Percentiles rank a stretch among this genome's conserved stretches.
phyloP scores from a whole-genome alignment of 495 filamentous ascomycete genomes.

The Penicillium turbatum region DNA sequence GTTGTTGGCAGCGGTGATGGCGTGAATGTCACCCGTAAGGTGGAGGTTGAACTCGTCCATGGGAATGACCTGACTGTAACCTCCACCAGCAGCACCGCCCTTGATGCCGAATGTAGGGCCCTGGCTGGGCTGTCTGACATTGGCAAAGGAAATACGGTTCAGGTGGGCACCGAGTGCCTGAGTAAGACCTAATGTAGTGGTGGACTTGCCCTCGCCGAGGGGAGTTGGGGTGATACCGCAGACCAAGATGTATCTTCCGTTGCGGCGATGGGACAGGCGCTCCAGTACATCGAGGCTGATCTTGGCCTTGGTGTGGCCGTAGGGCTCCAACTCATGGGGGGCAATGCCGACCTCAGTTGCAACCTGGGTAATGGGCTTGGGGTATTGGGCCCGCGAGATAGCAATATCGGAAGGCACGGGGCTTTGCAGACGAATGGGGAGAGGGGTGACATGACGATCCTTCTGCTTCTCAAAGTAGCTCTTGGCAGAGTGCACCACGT shows the following conservation, averaged over 20 bases:
- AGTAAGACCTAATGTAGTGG: conserved; percentile 92
- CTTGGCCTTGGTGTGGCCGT: conserved; percentile 93
- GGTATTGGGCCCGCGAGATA: conserved; percentile 81
- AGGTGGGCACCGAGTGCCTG: conserved; percentile 93
- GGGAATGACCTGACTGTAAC: conserved; percentile 97
- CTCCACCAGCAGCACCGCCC: conserved; percentile 92
- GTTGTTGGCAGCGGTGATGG: conserved; percentile 96
- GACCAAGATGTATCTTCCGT: conserved; percentile 88
- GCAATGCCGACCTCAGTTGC: conserved; percentile 86
- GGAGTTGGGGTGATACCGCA: conserved; percentile 96
- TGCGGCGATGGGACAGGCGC: conserved; percentile 76
- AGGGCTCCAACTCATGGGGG: conserved; percentile 82
- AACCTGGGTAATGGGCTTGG: conserved; percentile 80
- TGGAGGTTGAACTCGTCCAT: conserved; percentile 99
- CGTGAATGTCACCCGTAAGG: conserved; percentile 95
- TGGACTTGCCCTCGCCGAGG: conserved; percentile 97
- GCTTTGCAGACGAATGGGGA: conserved; percentile 66
- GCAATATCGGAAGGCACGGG: conserved; percentile 93
- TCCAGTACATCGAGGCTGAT: conserved; percentile 77
- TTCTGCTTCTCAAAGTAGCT: conserved; percentile 78
- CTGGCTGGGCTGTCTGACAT: conserved; percentile 94
- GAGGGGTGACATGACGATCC: conserved; percentile 66
- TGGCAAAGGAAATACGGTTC: conserved; percentile 84
- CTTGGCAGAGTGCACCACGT: conserved; percentile 80
- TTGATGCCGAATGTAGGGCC: conserved; percentile 99